Percentiles rank a stretch among this genome's conserved stretches.
These are phyloP conservation scores for Rubia balearica DNA, from an alignment of 305 asterid species.

Conservation along the genomic window DNA sequence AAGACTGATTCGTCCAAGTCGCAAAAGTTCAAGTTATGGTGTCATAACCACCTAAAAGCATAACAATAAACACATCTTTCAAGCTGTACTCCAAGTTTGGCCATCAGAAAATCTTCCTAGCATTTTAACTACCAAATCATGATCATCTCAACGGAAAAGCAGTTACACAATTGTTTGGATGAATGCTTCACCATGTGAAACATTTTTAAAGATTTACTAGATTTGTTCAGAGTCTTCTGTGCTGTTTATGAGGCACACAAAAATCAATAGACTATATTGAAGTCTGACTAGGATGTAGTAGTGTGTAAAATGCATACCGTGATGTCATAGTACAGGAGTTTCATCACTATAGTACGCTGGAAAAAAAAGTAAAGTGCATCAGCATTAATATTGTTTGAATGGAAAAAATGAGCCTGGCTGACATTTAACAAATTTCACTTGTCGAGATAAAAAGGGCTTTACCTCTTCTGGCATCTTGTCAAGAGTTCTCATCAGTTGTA, in stretches of 20 bases:
- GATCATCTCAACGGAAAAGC: too few species aligned
- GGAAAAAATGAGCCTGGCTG: constrained; percentile 7
- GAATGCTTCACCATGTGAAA: neutral
- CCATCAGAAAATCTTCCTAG: neutral
- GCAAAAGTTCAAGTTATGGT: neutral
- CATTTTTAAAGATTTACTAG: neutral
- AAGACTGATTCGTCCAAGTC: neutral
- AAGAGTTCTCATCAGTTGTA: constrained; percentile 92
- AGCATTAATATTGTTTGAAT: constrained; percentile 19
- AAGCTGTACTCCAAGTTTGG: neutral
- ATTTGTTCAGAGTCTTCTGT: neutral
- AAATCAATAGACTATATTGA: neutral
- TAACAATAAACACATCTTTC: neutral
- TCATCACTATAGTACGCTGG: constrained; percentile 91
- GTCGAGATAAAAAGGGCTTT: constrained; percentile 8
- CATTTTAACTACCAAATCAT: neutral
- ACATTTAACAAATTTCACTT: neutral
- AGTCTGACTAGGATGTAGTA: neutral
- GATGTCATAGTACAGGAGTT: constrained; percentile 79
- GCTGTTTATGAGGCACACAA: neutral
- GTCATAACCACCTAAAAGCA: neutral
- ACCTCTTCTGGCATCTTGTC: constrained; percentile 99
- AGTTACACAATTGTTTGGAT: too few species aligned
- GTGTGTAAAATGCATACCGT: constrained; percentile 50
- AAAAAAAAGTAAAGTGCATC: constrained; percentile 24